These are phyloP conservation scores for Hymenoscyphus salicellus DNA, from an alignment of 2,329 filamentous ascomycete genomes.

Conservation along the genomic window DNA sequence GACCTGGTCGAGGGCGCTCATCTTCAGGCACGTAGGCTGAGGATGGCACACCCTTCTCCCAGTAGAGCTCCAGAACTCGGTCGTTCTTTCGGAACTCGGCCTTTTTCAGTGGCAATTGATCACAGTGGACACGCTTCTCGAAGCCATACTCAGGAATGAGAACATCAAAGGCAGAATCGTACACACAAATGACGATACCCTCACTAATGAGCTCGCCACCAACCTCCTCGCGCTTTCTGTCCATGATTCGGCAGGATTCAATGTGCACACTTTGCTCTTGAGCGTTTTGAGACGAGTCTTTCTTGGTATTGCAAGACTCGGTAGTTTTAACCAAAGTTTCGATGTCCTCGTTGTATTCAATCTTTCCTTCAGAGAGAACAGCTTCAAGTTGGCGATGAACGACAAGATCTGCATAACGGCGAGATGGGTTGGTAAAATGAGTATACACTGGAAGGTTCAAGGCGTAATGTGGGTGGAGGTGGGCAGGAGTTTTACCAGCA, in stretches of 20 bases:
- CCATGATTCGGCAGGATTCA: slow-evolving; percentile 93
- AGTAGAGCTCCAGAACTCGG: slow-evolving; percentile 91
- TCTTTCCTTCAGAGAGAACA: slow-evolving; percentile 73
- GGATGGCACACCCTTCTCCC: slow-evolving; percentile 98
- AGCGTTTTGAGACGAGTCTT: slow-evolving; percentile 93
- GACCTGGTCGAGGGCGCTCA: slow-evolving; percentile 82
- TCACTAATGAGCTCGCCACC: slow-evolving; percentile 92
- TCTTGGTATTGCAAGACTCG: slow-evolving; percentile 97
- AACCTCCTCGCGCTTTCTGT: slow-evolving; percentile 80
- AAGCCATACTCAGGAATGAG: slow-evolving; percentile 98
- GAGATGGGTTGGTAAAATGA: slow-evolving; percentile 93
- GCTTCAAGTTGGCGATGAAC: slow-evolving; percentile 93
- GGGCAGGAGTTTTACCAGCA: slow-evolving; percentile 71
- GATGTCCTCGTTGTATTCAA: slow-evolving; percentile 85
- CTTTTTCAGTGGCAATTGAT: slow-evolving; percentile 96
- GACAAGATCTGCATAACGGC: slow-evolving; percentile 90
- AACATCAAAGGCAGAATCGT: slow-evolving; percentile 97
- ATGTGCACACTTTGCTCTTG: slow-evolving; percentile 99
- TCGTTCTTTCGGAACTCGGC: slow-evolving; percentile 98
- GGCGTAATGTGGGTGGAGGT: slow-evolving; percentile 82
- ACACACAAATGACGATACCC: slow-evolving; percentile 93
- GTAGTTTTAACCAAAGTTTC: slow-evolving; percentile 88
- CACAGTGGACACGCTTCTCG: slow-evolving; percentile 98
- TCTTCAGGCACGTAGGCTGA: slow-evolving; percentile 96
- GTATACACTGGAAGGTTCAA: slow-evolving; percentile 93